phyloP scores from a whole-genome alignment of 2,329 filamentous ascomycete genomes.

The Helotiales sp. region DNA sequence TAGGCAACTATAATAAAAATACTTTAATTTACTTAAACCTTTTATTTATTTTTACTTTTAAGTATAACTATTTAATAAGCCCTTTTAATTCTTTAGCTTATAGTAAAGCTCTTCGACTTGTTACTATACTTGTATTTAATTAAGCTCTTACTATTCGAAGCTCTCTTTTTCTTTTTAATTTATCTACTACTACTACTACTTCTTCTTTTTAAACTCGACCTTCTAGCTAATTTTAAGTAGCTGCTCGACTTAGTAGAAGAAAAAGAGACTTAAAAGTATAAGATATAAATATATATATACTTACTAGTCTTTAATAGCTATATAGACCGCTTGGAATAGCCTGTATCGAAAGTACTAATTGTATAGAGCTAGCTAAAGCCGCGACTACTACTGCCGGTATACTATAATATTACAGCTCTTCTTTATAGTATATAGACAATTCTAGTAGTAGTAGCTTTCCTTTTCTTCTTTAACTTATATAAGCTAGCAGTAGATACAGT shows the following conservation, averaged over 20 bases:
- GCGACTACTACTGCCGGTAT: background rate
- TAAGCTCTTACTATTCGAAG: background rate
- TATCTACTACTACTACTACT: background rate
- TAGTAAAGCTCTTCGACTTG: background rate
- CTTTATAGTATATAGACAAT: no score
- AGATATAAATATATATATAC: background rate
- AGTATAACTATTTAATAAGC: background rate
- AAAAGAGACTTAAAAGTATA: background rate
- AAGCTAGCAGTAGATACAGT: background rate
- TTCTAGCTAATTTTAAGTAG: background rate
- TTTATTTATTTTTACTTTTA: no score
- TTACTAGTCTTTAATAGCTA: background rate
- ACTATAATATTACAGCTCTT: background rate
- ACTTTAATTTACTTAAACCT: no score
- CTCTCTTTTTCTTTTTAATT: background rate
- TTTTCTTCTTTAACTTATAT: background rate
- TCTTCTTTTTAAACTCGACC: background rate
- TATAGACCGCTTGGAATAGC: background rate
- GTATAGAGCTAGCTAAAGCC: background rate
- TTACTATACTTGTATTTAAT: background rate
- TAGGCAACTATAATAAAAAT: no score
- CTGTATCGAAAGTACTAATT: background rate
- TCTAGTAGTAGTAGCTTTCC: background rate
- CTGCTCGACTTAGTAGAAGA: background rate
- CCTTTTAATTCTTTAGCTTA: background rate